Conservation (phyloP, 2,329 filamentous ascomycete species). For the Phaeosphaeria sp. region DNA sequence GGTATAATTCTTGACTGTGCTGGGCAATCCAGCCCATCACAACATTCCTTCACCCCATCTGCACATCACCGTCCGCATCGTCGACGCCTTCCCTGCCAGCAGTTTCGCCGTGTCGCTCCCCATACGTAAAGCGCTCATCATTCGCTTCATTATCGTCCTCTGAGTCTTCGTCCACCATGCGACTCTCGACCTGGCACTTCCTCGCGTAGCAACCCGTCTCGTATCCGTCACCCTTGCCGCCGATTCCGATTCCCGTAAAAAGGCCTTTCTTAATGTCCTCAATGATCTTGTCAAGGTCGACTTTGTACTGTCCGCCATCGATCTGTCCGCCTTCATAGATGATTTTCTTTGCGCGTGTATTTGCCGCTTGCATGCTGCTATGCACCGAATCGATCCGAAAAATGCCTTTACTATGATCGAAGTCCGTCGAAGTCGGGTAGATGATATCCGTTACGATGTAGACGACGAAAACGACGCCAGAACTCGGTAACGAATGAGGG, state of each 20-base stretch:
- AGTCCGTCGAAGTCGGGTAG: constrained; percentile 23
- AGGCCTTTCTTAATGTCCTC: constrained; percentile 27
- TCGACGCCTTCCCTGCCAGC: not conserved
- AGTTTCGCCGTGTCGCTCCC: too few relatives aligned
- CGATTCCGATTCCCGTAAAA: constrained; percentile 29
- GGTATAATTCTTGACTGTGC: not conserved
- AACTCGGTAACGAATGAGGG: not conserved
- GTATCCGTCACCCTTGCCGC: constrained; percentile 15
- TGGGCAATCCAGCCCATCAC: not conserved
- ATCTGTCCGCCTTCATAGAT: constrained; percentile 19
- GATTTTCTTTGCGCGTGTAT: constrained; percentile 29
- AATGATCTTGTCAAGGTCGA: constrained; percentile 32
- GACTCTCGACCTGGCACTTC: constrained; percentile 31
- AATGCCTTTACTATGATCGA: constrained; percentile 22
- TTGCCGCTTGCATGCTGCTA: constrained; percentile 22
- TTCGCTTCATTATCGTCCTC: constrained; percentile 15
- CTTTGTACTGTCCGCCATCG: constrained; percentile 18
- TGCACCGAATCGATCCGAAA: constrained; percentile 29
- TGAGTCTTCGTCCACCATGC: constrained; percentile 31
- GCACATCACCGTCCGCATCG: constrained; percentile 4
- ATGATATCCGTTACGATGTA: constrained; percentile 32
- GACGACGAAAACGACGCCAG: constrained; percentile 11
- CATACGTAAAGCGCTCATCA: not conserved
- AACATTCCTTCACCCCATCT: constrained; percentile 13
- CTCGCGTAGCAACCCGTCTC: constrained; percentile 23